Evolutionary conservation across 805 yeast species (phyloP).

Genomic region (Candida caryicola): DNA sequence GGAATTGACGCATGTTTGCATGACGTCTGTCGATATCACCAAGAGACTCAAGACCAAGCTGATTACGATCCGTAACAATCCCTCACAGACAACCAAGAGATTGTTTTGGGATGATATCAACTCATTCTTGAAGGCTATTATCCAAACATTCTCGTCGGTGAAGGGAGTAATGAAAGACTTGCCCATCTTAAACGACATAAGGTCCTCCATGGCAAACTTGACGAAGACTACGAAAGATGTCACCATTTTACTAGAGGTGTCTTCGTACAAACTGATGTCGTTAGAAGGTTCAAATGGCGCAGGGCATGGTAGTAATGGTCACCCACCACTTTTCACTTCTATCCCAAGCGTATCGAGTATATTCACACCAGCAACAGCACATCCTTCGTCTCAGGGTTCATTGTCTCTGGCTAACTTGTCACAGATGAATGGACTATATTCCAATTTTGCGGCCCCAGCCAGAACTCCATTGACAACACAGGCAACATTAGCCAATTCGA

Average conservation of each 20-base stretch:
- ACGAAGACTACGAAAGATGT: slow-evolving; percentile 91
- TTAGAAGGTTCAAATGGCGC: slow-evolving; percentile 15
- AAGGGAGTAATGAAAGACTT: slow-evolving; percentile 79
- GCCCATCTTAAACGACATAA: slow-evolving; percentile 73
- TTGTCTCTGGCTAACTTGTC: slow-evolving; percentile 14
- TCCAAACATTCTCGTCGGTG: slow-evolving; percentile 78
- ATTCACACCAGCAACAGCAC: slow-evolving; percentile 29
- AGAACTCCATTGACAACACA: slow-evolving; percentile 22
- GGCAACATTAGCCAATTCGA: not conserved
- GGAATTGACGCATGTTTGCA: slow-evolving; percentile 75
- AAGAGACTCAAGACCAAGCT: slow-evolving; percentile 59
- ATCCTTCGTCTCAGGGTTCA: slow-evolving; percentile 18
- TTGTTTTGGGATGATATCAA: slow-evolving; percentile 85
- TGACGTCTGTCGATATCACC: slow-evolving; percentile 79
- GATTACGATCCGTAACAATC: slow-evolving; percentile 46
- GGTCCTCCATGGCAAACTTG: slow-evolving; percentile 75
- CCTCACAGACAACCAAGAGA: slow-evolving; percentile 50
- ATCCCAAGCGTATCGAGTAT: slow-evolving; percentile 34
- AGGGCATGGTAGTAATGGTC: slow-evolving; percentile 3
- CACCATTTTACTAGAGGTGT: slow-evolving; percentile 72
- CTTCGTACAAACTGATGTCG: slow-evolving; percentile 32
- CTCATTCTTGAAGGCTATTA: slow-evolving; percentile 74
- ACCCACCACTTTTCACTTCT: slow-evolving; percentile 25
- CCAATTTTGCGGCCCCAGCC: slow-evolving; percentile 13
- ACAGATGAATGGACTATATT: slow-evolving; percentile 4